Base-by-base conservation (phyloP, 306 rosid genomes). In the Notholithocarpus densiflorus region DNA sequence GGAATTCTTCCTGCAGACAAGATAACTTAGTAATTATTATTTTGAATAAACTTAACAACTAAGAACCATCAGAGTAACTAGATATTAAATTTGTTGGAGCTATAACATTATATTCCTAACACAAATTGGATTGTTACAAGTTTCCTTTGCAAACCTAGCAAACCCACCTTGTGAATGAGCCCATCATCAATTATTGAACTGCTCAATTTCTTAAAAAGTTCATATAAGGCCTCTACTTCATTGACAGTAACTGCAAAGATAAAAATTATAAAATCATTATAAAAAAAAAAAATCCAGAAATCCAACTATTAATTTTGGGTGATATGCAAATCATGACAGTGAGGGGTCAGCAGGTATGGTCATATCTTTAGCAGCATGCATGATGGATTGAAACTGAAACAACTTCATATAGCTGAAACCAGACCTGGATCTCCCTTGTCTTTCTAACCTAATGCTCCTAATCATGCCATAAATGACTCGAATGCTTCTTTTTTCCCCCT, bases 1-100 rank as follows among this genome's bases (percentile, higher is more conserved):
- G 98, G 74, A 95, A 91, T 88, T 95, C 98, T 89, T 95, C 98
- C 98, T 93, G 90, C 24, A 18, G 7, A 66, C 60, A 68, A 71
- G 66, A 27, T 75, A 59, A 56, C 40, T 37, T 20, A 4, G 10
- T 3, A 19, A 76, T 77, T 62, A 56, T 60, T 51, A 19, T 29
- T 32, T 10, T 51, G 10, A 10, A 15, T 12, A 29, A 59, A 32
- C 14, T 32, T 24, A 54, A 60, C 15, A 29, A 54, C 17, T 6
- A 23, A 57, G 9, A 64, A 73, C 23, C 17, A 55, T 68, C 69
- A 57, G 17, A 31, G 51, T 29, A 6, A 10, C 34, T 4, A 11
- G 21, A 45, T 40, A 61, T 18, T 64, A 55, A 56, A 6, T 13
- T 12, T 70, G 75, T 20, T 56, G 65, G 31, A 75, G 51, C 9